Percentiles rank a stretch among this genome's conserved stretches.
These are phyloP conservation scores for Selenicereus undatus DNA, from an alignment of 148 eudicot genomes.

Conservation along the genomic window DNA sequence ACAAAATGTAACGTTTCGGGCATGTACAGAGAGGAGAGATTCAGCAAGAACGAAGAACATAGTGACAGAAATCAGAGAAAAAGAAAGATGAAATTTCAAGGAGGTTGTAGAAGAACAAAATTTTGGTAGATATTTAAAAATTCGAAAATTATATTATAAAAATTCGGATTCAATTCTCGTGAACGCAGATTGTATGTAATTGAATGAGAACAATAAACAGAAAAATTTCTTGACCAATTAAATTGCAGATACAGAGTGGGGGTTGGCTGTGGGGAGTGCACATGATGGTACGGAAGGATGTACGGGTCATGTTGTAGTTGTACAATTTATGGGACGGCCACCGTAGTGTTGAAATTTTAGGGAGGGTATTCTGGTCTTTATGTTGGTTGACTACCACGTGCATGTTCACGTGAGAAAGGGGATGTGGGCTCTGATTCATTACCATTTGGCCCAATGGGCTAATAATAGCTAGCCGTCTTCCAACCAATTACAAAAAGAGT, in stretches of 20 bases:
- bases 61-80: not conserved
- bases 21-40: slow-evolving; percentile 21
- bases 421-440: not conserved
- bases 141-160: not conserved
- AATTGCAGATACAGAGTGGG: not conserved
- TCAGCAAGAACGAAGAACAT: not conserved
- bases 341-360: not conserved
- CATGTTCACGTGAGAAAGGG: not conserved
- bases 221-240: too few species aligned
- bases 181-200: too few species aligned
- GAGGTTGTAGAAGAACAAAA: slow-evolving; percentile 7
- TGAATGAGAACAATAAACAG: not conserved
- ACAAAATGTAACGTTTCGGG: not conserved
- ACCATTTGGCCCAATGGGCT: not conserved
- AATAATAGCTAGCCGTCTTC: not conserved
- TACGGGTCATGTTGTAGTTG: slow-evolving; percentile 19
- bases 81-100: not conserved
- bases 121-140: not conserved
- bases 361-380: slow-evolving; percentile 20
- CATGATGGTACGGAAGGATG: slow-evolving; percentile 26
- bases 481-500: not conserved
- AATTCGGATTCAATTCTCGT: not conserved
- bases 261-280: not conserved
- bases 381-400: not conserved
- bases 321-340: not conserved